These are phyloP conservation scores for Floccularia luteovirens DNA, from an alignment of 768 basidiomycete genomes.

Conservation along the genomic window DNA sequence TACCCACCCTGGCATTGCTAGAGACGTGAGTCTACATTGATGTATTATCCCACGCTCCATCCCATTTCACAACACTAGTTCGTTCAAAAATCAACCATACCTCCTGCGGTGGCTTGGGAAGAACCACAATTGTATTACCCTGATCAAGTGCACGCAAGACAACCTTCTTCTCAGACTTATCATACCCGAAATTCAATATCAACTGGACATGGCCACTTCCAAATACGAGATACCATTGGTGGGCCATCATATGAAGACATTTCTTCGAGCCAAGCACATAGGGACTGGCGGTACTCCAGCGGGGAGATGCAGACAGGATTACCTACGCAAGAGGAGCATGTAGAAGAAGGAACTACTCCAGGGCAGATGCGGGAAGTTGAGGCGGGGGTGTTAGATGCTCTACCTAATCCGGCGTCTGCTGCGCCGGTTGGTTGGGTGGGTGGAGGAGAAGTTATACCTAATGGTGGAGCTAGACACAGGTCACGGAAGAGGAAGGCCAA, in stretches of 20 bases:
- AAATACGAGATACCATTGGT: conserved; percentile 22
- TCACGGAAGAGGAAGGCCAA: background rate
- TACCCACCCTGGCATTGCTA: conserved; percentile 64
- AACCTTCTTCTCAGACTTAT: background rate
- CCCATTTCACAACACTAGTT: too few relatives aligned
- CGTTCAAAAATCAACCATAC: too few relatives aligned
- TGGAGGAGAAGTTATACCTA: background rate
- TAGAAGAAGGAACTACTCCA: too few relatives aligned
- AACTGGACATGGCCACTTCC: conserved; percentile 5
- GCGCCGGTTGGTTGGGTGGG: background rate
- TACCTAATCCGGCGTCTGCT: conserved; percentile 5
- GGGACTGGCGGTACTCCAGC: conserved; percentile 3
- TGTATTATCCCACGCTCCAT: background rate
- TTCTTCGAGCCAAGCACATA: background rate
- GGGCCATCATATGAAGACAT: conserved; percentile 37
- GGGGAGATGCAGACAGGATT: conserved; percentile 8
- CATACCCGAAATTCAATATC: conserved; percentile 5
- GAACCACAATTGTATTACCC: too few relatives aligned
- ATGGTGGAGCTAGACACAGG: background rate
- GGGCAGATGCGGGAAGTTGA: background rate
- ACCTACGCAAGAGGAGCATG: background rate
- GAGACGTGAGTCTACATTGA: conserved; percentile 39
- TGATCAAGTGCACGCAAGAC: too few relatives aligned
- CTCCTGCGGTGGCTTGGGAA: too few relatives aligned
- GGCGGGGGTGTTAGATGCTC: conserved; percentile 9